Evolutionary conservation across 2,329 filamentous ascomycete genomes (phyloP).

Genomic region (Fusarium floridanum): DNA sequence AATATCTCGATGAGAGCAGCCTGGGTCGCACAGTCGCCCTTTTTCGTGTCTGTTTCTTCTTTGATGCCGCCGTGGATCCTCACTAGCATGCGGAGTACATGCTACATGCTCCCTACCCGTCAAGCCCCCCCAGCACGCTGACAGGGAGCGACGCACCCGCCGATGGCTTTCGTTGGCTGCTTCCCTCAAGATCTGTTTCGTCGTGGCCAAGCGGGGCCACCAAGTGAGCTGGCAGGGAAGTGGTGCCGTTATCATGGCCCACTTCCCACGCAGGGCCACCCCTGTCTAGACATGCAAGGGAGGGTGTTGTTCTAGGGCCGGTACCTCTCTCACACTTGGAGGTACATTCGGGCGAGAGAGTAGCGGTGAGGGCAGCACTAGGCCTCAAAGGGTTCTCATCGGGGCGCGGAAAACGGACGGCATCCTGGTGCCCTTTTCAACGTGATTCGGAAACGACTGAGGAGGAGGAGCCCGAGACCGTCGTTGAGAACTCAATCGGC

Average conservation of each 20-base stretch:
- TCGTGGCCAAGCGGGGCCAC: conserved; percentile 34
- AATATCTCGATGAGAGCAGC: conserved; percentile 42
- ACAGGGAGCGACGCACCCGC: conserved; percentile 42
- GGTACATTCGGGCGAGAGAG: conserved; percentile 39
- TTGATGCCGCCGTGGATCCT: conserved; percentile 39
- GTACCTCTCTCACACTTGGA: conserved; percentile 41
- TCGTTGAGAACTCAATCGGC: conserved; percentile 24
- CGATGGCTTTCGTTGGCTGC: conserved; percentile 40
- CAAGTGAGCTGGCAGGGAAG: conserved; percentile 46
- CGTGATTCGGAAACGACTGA: conserved; percentile 13
- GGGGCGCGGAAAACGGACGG: conserved; percentile 32
- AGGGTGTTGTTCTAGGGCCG: conserved; percentile 41
- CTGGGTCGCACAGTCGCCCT: conserved; percentile 37
- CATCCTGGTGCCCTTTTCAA: conserved; percentile 23
- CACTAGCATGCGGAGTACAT: conserved; percentile 45
- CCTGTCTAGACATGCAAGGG: conserved; percentile 39
- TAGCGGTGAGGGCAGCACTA: conserved; percentile 47
- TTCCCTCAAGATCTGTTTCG: conserved; percentile 46
- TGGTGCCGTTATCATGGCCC: conserved; percentile 44
- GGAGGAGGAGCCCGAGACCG: conserved; percentile 8
- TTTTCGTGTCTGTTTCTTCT: conserved; percentile 26
- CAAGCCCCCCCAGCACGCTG: conserved; percentile 35
- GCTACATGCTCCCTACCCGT: conserved; percentile 37
- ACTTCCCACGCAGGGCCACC: conserved; percentile 26
- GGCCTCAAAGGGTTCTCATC: conserved; percentile 41